Base-by-base conservation (phyloP, 2,329 filamentous ascomycete genomes). In the Penicillium sumatraense region DNA sequence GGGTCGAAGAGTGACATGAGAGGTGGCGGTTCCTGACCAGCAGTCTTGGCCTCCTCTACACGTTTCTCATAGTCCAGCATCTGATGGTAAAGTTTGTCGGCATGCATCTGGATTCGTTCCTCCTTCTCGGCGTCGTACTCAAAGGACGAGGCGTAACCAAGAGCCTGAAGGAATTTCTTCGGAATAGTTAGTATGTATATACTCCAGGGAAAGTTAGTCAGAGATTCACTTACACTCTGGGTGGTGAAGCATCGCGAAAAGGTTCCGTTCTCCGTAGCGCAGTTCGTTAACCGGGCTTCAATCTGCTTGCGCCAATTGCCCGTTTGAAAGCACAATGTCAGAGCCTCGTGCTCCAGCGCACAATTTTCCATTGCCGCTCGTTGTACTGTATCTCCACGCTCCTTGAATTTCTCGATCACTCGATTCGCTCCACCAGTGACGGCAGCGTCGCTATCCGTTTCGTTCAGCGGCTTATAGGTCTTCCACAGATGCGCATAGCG, bases 21-120 rank as follows among this genome's bases (percentile, higher is more conserved):
- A 24, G 75, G 72, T 16, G 78, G 77, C 36, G 76, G 71, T 42
- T 78, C 75, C 35, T 62, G 49, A 21, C 75, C 75, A 35, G 75
- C 67, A 66, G 78, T 66, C 68, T 73, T 60, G 68, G 84, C 73
- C 74, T 86, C 82, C 60, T 89, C 85, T n/a, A 90, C 86, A 59
- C 83, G 84, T 18, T 80, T 81, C 75, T 99, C 93, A 71, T 96
- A 91, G 58, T 86, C 83, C 33, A 96, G 75, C 87, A 98, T 91
- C 64, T 89, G 86, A 68, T 93, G 89, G 75, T 92, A 99, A 36
- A 99, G 81, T 60, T 85, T 86, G 77, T 99, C 95, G 56, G 93
- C 93, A 73, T 97, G 93, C 88, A 98, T 91, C 75, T 98, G 95
- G 58, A 99, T 91, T 64, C 89, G 85, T 72, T 97, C 93, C 66